Evolutionary conservation across 2,329 filamentous ascomycete genomes (phyloP).

Genomic region (Verticillium tricorpus): DNA sequence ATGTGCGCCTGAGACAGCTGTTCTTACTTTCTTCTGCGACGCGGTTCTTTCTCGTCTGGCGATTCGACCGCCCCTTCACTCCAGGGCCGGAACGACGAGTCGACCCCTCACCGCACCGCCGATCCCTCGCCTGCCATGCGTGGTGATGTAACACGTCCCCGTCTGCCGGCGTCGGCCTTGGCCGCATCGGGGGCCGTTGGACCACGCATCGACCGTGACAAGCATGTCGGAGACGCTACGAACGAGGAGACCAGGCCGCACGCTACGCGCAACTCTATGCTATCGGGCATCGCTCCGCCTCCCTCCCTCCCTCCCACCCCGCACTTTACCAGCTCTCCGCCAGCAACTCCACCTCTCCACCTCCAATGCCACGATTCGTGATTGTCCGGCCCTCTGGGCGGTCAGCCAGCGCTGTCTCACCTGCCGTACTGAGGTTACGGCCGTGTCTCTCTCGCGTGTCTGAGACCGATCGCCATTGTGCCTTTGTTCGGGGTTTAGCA

Average conservation of each 20-base stretch:
- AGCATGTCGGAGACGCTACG: too few species aligned
- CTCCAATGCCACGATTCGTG: not conserved
- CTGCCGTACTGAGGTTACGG: not conserved
- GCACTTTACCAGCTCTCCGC: not conserved
- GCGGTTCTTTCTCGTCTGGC: not conserved
- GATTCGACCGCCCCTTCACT: not conserved
- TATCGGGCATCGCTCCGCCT: not conserved
- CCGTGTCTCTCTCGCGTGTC: not conserved
- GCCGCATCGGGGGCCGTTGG: not conserved
- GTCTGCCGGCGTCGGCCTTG: not conserved
- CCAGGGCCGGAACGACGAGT: not conserved
- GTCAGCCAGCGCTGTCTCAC: not conserved
- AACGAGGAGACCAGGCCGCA: not conserved
- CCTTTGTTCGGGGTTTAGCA: not conserved
- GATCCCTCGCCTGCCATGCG: not conserved
- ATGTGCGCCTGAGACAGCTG: not conserved
- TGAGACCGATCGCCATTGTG: not conserved
- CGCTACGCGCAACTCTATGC: not conserved
- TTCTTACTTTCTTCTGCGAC: too few species aligned
- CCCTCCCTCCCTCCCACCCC: not conserved
- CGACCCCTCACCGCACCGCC: not conserved
- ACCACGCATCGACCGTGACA: not conserved
- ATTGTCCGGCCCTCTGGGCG: not conserved
- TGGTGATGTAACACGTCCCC: not conserved
- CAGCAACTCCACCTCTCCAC: not conserved